Evolutionary conservation across 139 green algal species (phyloP), one percentile per base, ranked within the genome.

Genomic region (Mychonastes homosphaera): DNA sequence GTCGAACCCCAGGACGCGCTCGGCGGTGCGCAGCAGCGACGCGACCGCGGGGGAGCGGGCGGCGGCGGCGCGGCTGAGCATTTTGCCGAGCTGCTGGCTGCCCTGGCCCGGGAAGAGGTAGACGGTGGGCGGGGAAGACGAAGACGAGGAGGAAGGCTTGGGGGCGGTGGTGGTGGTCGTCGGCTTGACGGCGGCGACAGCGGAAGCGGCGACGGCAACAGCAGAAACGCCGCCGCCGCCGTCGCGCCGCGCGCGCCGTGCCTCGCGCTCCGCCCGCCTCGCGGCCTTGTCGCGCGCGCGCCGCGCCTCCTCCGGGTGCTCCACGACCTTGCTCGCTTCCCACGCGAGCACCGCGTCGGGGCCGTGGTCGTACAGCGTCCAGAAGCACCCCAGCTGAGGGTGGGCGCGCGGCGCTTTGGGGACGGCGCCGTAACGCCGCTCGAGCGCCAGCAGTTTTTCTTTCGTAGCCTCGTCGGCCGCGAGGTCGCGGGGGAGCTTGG

Each of bases 321-420:
- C 26, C 23, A 52, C 30, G 10, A n/a, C 30, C 4, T n/a, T 28
- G 23, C 35, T 9, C 3, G 21, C 3, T 0, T 60, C 39, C 89
- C 89, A 97, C 8, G 18, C 55, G 47, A 74, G 78, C 9, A 97
- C 68, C 1, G 57, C 46, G 1, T 95, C 84, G 9, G 58, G 63
- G 4, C 89, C 87, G 63, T 95, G 95, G 73, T 97, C 89, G 53
- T 97, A 96, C 47, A 96, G 65, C n/a, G 85, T 71, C 82, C 82
- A 90, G 85, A 84, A 97, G 77, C 82, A 80, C 33, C 88, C 87
- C 27, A 95, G 74, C 55, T 94, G 76, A 27, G 74, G 63, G 66
- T 95, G 85, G 2, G 87, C 75, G 4, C 45, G 39, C 1, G 62
- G 60, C 16, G 56, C 68, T 71, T 94, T 94, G 21, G 70, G 56